These are phyloP conservation scores for Wickerhamiella domercqiae DNA, from an alignment of 805 yeast genomes.

Conservation along the genomic window DNA sequence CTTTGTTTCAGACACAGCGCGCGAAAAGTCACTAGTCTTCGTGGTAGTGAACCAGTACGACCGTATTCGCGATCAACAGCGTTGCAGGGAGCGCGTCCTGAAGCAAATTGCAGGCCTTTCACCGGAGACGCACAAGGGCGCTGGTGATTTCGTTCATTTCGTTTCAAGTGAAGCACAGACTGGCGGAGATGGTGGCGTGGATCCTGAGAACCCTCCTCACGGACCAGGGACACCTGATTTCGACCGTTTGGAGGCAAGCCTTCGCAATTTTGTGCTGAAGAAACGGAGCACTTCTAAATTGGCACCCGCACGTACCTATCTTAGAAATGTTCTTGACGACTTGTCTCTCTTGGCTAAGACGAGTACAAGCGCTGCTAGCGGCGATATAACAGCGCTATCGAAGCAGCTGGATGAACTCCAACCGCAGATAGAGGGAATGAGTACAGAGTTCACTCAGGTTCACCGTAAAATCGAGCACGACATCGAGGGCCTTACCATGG, in stretches of 20 bases:
- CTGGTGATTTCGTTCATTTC: slow-evolving; percentile 87
- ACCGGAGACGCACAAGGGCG: slow-evolving; percentile 80
- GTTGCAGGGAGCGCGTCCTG: slow-evolving; percentile 61
- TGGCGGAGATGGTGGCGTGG: slow-evolving; percentile 20
- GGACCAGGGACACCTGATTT: slow-evolving; percentile 31
- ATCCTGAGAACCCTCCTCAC: slow-evolving; percentile 7
- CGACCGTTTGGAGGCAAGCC: slow-evolving; percentile 68
- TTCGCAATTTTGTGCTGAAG: slow-evolving; percentile 74
- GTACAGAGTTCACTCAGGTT: slow-evolving; percentile 37
- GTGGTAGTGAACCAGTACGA: slow-evolving; percentile 92
- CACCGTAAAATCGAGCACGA: slow-evolving; percentile 44
- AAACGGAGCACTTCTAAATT: slow-evolving; percentile 80
- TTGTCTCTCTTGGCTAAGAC: slow-evolving; percentile 40
- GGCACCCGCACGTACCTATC: slow-evolving; percentile 83
- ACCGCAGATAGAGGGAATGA: slow-evolving; percentile 46
- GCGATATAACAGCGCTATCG: slow-evolving; percentile 27
- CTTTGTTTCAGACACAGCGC: slow-evolving; percentile 77
- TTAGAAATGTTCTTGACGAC: slow-evolving; percentile 55
- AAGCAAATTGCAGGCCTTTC: slow-evolving; percentile 74
- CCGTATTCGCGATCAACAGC: slow-evolving; percentile 61
- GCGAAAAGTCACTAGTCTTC: slow-evolving; percentile 80
- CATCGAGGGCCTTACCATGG: slow-evolving; percentile 44
- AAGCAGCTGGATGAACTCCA: slow-evolving; percentile 38
- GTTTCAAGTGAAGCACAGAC: slow-evolving; percentile 31
- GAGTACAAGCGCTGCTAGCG: slow-evolving; percentile 44